Base-by-base conservation (phyloP, 768 basidiomycete species). In the Nidula microcarpa region DNA sequence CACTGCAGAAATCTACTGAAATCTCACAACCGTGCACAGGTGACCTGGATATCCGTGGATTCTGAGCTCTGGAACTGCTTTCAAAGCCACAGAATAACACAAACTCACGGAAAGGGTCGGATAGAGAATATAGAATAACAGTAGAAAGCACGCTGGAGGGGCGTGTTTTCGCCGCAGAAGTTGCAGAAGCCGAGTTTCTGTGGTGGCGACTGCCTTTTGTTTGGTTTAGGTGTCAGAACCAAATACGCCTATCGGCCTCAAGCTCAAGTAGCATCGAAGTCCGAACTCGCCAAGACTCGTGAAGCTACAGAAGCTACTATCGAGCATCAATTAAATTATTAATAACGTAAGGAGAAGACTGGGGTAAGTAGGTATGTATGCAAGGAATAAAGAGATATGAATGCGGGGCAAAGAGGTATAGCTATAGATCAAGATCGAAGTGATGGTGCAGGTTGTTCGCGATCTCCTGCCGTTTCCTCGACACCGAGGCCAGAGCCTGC, bases 381-480 rank as follows among this genome's bases (percentile, higher is more conserved):
- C 23, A 3, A 23, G 23, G 23, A 23, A 23, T 1, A 23, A 1
- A 23, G 23, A 23, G 23, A 23, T 23, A 23, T 23, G 1, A 23
- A 23, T 23, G 23, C 23, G 23, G 23, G 23, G 23, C 23, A 23
- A 23, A 41, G 16, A 41, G 39, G 39, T 11, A 52, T 11, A 14
- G 44, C 10, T 30, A 46, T 46, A 46, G 44, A 49, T 61, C 53
- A 53, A 74, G 52, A 61, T 72, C 72, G 51, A 74, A 74, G 57
- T 74, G 69, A 56, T 74, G 72, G 50, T 70, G 67, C 18, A 74
- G 58, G 49, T 68, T 65, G 44, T 65, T 65, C 44, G 63, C 62
- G 54, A 72, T 61, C 58, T 58, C 59, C 47, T 66, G 63, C 55
- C 68, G 56, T 54, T 63, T 65, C 56, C 54, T 59, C 57, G 57